Evolutionary conservation across 2,329 filamentous ascomycete genomes (phyloP).

Genomic region (Stemphylium vesicarium): DNA sequence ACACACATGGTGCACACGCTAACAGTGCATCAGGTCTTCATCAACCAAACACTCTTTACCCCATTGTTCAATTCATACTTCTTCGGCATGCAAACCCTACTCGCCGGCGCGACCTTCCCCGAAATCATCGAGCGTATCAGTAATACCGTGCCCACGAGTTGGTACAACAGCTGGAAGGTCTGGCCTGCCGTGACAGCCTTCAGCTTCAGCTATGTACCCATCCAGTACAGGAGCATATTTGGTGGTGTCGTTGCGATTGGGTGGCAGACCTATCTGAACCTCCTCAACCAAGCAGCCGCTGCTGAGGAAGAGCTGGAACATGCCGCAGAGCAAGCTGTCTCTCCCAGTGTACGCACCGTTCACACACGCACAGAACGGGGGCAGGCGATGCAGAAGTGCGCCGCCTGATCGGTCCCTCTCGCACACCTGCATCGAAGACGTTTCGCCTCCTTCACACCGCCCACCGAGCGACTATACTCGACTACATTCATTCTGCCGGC

Average conservation of each 20-base stretch:
- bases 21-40: constrained; percentile 58
- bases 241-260: constrained; percentile 77
- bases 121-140: constrained; percentile 74
- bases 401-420: constrained; percentile 9
- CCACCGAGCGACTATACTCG: not conserved
- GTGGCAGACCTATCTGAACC: constrained; percentile 91
- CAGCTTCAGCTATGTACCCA: constrained; percentile 80
- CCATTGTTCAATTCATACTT: constrained; percentile 65
- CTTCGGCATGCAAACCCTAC: constrained; percentile 58
- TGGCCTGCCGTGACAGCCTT: constrained; percentile 90
- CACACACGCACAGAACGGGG: constrained; percentile 8
- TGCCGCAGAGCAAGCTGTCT: constrained; percentile 6
- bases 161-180: constrained; percentile 80
- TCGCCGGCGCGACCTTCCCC: constrained; percentile 65
- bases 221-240: constrained; percentile 82
- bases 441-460: not conserved
- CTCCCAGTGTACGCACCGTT: not conserved
- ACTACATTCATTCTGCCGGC: constrained; percentile 4
- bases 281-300: constrained; percentile 77
- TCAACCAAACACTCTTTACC: constrained; percentile 83
- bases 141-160: constrained; percentile 76
- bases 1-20: not conserved
- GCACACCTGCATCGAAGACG: not conserved
- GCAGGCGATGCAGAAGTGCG: constrained; percentile 23
- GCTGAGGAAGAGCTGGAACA: constrained; percentile 53